Conservation (phyloP, 495 filamentous ascomycete genomes). For the Penicillium herquei region DNA sequence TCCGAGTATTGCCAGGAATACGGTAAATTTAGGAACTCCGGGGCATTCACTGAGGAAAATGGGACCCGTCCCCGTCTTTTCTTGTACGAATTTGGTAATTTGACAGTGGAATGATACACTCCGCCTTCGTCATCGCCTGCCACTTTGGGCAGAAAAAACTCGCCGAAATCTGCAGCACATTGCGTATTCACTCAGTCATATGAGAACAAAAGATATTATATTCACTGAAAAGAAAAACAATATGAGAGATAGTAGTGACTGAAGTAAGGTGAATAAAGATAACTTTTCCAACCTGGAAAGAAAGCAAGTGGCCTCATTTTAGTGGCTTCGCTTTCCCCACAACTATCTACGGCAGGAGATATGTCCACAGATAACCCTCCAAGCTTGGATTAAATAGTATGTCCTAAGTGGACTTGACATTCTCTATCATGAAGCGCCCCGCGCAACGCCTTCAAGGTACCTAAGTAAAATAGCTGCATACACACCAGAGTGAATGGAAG, state of each 20-base stretch:
- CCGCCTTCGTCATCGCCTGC: constrained; percentile 34
- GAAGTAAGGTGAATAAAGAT: no score
- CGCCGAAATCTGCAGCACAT: constrained; percentile 7
- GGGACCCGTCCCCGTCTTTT: no score
- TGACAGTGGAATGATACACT: constrained; percentile 4
- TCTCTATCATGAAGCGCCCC: constrained; percentile 29
- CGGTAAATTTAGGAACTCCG: constrained; percentile 1
- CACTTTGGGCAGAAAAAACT: constrained; percentile 29
- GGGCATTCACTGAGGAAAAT: neutral
- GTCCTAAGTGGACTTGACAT: constrained; percentile 22
- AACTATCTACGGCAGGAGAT: no score
- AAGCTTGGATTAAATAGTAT: neutral
- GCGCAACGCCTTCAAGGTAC: constrained; percentile 22
- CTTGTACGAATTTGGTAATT: no score
- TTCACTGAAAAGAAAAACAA: neutral
- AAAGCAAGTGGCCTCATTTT: no score
- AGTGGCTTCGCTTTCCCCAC: no score
- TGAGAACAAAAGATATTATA: no score
- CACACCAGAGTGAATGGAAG: constrained; percentile 6
- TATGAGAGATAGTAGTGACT: no score
- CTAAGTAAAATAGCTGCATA: constrained; percentile 16
- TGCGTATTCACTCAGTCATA: neutral
- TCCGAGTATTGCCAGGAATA: constrained; percentile 4
- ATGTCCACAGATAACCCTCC: no score
- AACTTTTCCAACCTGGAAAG: no score